phyloP scores from a whole-genome alignment of 2,329 filamentous ascomycete species.

The Sclerotinia glacialis region DNA sequence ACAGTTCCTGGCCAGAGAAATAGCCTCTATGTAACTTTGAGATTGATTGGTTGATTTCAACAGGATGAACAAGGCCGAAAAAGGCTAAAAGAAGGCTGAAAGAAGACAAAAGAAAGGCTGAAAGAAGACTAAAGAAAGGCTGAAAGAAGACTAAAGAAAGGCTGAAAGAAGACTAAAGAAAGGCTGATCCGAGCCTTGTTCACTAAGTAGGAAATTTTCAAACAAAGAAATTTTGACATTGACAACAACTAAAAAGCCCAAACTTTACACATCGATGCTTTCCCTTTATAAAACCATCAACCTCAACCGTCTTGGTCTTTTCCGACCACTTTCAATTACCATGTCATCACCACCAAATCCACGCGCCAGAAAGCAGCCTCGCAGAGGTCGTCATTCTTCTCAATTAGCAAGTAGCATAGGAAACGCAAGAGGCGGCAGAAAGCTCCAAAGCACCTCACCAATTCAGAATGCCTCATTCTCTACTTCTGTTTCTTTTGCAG shows the following conservation, averaged over 20 bases:
- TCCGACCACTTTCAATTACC: constrained; percentile 2
- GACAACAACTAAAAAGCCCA: background rate
- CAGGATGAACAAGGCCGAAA: background rate
- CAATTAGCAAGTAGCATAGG: constrained; percentile 7
- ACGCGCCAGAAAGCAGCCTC: constrained; percentile 13
- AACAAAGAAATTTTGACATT: constrained; percentile 6
- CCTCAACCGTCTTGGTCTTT: background rate
- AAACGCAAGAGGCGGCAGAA: background rate
- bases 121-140: background rate
- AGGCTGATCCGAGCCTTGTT: constrained; percentile 2
- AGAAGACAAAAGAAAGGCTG: background rate
- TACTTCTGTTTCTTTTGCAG: constrained; percentile 12
- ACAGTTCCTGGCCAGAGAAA: background rate
- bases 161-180: background rate
- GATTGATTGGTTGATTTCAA: background rate
- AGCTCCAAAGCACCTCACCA: background rate
- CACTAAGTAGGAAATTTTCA: background rate
- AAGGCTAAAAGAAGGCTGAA: too few species aligned
- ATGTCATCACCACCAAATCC: constrained; percentile 13
- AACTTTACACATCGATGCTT: background rate
- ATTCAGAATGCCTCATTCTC: constrained; percentile 6
- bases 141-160: background rate
- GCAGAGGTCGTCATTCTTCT: constrained; percentile 11
- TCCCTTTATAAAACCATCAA: constrained; percentile 7
- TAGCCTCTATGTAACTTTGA: background rate